These are phyloP conservation scores for Schizophyllum amplum DNA, from an alignment of 1,284 basidiomycete genomes.

Conservation along the genomic window DNA sequence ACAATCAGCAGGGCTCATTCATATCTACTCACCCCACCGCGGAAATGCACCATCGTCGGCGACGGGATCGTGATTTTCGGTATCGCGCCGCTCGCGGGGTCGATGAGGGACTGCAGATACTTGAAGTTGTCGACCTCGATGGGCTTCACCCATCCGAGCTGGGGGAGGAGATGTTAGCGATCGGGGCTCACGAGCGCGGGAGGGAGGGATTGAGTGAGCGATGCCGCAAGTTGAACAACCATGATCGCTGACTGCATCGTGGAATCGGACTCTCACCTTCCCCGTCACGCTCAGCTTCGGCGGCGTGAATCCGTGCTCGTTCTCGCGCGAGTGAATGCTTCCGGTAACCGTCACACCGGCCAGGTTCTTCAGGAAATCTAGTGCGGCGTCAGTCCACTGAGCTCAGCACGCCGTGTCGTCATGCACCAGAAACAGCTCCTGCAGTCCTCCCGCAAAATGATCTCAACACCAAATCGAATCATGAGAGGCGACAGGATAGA, in stretches of 20 bases:
- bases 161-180: too few relatives aligned
- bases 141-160: not conserved
- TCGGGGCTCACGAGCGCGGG: too few relatives aligned
- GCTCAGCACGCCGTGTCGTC: too few relatives aligned
- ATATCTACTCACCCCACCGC: not conserved
- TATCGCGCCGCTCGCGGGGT: slow-evolving; percentile 10
- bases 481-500: too few relatives aligned
- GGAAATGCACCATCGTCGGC: slow-evolving; percentile 12
- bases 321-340: not conserved
- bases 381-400: not conserved
- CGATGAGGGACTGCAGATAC: slow-evolving; percentile 9
- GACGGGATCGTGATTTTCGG: slow-evolving; percentile 15
- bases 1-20: not conserved
- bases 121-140: slow-evolving; percentile 1
- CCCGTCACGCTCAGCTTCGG: not conserved
- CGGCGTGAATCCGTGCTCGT: not conserved
- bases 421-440: too few relatives aligned
- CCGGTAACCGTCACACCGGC: not conserved
- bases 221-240: too few relatives aligned
- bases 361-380: not conserved
- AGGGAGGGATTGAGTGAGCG: too few relatives aligned
- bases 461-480: too few relatives aligned
- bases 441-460: too few relatives aligned
- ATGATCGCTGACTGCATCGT: too few relatives aligned
- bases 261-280: not conserved